A percentile compares a stretch with the other conserved stretches of the same genome.
phyloP scores from a whole-genome alignment of 73 alveolate species.

The Effrenium voratum region DNA sequence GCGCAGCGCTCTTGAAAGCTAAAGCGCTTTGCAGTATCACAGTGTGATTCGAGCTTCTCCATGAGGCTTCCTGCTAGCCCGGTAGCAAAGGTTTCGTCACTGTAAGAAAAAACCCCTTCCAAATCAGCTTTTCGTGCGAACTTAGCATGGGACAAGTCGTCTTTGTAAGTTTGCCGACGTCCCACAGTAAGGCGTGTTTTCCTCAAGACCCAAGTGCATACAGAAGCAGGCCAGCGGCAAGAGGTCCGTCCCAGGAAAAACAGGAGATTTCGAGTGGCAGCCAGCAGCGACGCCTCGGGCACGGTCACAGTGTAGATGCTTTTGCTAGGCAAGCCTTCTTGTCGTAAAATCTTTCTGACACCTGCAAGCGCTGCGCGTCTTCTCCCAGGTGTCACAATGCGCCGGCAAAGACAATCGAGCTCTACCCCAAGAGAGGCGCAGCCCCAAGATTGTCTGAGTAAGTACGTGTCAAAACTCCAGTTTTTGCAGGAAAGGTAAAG shows the following conservation, averaged over 20 bases:
- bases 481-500: not conserved
- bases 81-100: not conserved
- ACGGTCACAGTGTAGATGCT: not conserved
- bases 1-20: not conserved
- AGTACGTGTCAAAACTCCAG: not conserved
- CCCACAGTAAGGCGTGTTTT: not conserved
- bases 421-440: not conserved
- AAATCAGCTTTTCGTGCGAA: not conserved
- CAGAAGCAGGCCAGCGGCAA: not conserved
- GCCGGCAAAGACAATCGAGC: not conserved
- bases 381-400: not conserved
- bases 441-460: not conserved
- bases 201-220: not conserved
- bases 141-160: not conserved
- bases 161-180: not conserved
- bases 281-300: not conserved
- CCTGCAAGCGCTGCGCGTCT: not conserved
- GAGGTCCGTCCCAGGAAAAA: not conserved
- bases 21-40: not conserved
- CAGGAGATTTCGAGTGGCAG: not conserved
- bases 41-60: not conserved
- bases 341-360: not conserved
- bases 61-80: not conserved
- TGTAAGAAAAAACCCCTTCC: not conserved
- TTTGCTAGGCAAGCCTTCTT: not conserved